Evolutionary conservation across 257 asterid species (phyloP).

Genomic region (Solanum tacnaense): DNA sequence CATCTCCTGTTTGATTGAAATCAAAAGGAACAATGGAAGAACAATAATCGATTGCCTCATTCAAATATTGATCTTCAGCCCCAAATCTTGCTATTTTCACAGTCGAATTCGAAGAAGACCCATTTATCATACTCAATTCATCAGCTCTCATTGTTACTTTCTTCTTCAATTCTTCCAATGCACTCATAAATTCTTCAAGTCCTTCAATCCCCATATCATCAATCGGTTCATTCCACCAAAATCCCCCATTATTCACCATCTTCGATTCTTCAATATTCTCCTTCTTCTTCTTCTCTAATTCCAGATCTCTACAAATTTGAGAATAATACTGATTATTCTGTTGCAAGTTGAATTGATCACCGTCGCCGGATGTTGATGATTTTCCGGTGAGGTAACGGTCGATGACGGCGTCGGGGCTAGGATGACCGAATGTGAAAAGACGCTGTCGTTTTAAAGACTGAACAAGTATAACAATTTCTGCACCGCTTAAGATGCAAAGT

Average conservation of each 20-base stretch:
- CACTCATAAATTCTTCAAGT: conserved; percentile 22
- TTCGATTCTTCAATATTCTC: not conserved
- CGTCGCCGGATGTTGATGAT: not conserved
- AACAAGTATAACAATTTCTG: conserved; percentile 17
- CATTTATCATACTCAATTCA: conserved; percentile 7
- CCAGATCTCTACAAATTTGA: not conserved
- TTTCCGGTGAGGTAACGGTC: not conserved
- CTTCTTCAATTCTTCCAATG: conserved; percentile 19
- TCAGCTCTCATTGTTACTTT: conserved; percentile 13
- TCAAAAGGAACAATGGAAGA: conserved; percentile 1
- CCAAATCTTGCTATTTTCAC: not conserved
- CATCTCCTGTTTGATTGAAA: not conserved
- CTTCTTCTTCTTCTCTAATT: not conserved
- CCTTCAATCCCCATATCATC: conserved; percentile 27
- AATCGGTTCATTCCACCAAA: conserved; percentile 32
- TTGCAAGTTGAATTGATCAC: not conserved
- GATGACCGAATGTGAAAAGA: conserved; percentile 9
- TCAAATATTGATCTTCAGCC: not conserved
- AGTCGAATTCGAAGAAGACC: not conserved
- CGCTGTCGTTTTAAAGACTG: conserved; percentile 18
- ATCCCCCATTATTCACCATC: not conserved
- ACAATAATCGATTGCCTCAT: not conserved
- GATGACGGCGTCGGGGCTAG: conserved; percentile 6
- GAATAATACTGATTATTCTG: conserved; percentile 5
- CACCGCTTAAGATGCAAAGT: conserved; percentile 18